A percentile compares a stretch with the other conserved stretches of the same genome.
phyloP scores from a whole-genome alignment of 176 grass and related monocot species.

The Paspalum notatum region DNA sequence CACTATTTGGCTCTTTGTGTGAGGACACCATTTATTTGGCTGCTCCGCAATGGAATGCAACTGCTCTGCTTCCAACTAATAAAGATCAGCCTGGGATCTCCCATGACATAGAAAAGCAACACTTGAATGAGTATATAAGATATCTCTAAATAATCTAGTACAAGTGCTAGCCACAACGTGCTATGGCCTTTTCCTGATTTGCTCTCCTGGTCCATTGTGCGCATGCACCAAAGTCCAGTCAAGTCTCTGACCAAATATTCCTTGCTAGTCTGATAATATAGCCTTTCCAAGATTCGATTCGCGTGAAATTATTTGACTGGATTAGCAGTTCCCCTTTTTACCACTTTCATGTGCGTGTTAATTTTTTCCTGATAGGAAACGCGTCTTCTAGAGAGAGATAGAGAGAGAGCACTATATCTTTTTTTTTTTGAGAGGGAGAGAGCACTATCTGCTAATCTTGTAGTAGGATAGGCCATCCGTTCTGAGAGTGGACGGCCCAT shows the following conservation, averaged over 20 bases:
- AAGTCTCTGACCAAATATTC: slow-evolving; percentile 4
- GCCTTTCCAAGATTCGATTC: background rate
- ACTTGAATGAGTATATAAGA: background rate
- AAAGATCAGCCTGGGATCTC: slow-evolving; percentile 15
- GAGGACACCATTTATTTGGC: background rate
- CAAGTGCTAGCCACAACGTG: slow-evolving; percentile 8
- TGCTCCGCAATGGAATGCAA: background rate
- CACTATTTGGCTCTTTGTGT: too few relatives aligned
- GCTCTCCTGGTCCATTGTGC: background rate
- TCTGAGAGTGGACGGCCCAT: background rate
- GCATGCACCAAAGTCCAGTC: background rate
- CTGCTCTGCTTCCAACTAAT: slow-evolving; percentile 26
- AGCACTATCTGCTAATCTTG: background rate
- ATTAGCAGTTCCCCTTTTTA: too few relatives aligned
- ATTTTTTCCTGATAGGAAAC: background rate
- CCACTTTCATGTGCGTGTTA: background rate
- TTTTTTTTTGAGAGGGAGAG: background rate
- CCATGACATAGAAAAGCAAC: background rate
- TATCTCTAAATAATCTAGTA: background rate
- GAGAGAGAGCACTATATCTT: background rate
- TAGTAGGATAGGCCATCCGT: background rate
- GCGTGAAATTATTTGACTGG: background rate
- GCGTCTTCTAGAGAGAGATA: too few relatives aligned
- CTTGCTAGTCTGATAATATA: background rate
- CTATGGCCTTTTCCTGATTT: background rate